Base-by-base conservation (phyloP, 2,329 filamentous ascomycete genomes). In the Pleurostoma richardsiae region DNA sequence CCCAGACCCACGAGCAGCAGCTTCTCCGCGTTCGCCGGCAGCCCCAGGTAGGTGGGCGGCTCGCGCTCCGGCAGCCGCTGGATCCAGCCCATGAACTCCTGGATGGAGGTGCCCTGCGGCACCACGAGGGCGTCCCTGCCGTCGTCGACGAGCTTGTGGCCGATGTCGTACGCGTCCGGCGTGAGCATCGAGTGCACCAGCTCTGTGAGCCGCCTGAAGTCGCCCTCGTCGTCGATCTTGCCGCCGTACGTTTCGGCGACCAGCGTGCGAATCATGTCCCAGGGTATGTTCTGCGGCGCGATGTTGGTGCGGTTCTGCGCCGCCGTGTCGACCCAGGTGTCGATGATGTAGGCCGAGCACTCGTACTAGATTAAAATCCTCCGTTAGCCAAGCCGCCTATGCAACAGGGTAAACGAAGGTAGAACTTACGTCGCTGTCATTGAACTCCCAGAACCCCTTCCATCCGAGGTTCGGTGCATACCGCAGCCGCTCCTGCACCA, bases 391-490 rank as follows among this genome's bases (percentile, higher is more conserved):
- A 30, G 11, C 19, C 19, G 19, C 19, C 19, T 19, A 19, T 2
- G 28, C n/a, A 28, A 10, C 19, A 19, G 19, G 19, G 19, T 19
- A 19, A 19, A 19, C 19, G 28, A 39, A 19, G 19, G 19, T 19
- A 19, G 47, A 55, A 84, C 88, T 87, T 81, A 95, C 89, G 69
- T 99, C 94, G 57, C 91, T 95, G 68, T 99, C 95, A 64, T 99
- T 99, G 68, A 99, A 99, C 69, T 99, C 95, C 94, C 95, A 99
- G 77, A 96, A 96, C 45, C 90, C 90, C 73, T 95, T 96, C 94
- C 94, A 99, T 50, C 94, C 94, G 46, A 99, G 74, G 48, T 80
- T 92, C 1, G 94, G 95, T 28, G 92, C 91, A 65, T 99, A 99
- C 52, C 94, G 86, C 52, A 99, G 74, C 57, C 95, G 80, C 67